Base-by-base conservation (phyloP, 257 asterid genomes). In the Gentiana dahurica region DNA sequence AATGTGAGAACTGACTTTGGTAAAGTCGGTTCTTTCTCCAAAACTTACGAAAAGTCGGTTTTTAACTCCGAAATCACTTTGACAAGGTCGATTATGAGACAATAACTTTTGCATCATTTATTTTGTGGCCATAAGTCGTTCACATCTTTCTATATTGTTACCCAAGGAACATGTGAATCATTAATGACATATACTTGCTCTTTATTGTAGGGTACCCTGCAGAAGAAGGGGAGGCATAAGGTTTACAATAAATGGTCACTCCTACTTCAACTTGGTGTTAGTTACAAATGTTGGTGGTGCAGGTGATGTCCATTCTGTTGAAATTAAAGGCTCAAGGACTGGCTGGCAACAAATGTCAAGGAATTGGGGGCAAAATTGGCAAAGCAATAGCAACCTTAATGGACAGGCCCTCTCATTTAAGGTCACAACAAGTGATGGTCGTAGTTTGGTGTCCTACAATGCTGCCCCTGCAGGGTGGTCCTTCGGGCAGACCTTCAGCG, bases 361-460 rank as follows among this genome's bases (percentile, higher is more conserved):
- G 64, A 88, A 88, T 69, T 88, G 95, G 97, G 97, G 97, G 0
- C 94, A 85, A 15, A 88, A 88, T 48, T 88, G 97, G 97, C 95
- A 88, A 44, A 88, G 82, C 85, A 89, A 85, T 64, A 39, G 60
- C 0, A 39, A 83, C 36, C 91, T 89, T 61, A 77, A 89, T 61
- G 95, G 97, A 5, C 97, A 89, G 41, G 72, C 82, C 61, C 87
- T 89, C 63, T 83, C 97, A 6, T 89, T 89, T 48, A 89, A 85
- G 80, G 87, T 89, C 57, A 83, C 88, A 2, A 78, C 95, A 0
- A 75, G 97, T 63, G 91, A 89, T 50, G 97, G 94, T 38, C 79
- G 84, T 10, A 85, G 75, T 8, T 1, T 83, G 38, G 61, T 85
- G 58, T 89, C 97, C 44, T 12, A 79, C 77, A 85, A 81, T 63